phyloP scores from a whole-genome alignment of 1,139 yeast species.

The Kazachstania sp. region DNA sequence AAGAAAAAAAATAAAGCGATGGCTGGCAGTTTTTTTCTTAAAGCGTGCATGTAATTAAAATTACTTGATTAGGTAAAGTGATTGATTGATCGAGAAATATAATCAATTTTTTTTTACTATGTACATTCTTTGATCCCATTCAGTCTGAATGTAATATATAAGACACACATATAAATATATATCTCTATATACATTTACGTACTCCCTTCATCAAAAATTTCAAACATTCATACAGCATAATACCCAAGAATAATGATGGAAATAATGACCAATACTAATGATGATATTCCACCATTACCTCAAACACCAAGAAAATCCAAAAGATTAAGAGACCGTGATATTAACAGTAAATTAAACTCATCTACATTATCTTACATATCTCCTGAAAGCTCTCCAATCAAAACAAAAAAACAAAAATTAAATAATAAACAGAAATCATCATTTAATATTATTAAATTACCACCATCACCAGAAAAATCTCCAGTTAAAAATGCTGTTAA shows the following conservation, averaged over 20 bases:
- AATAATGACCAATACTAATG: background rate
- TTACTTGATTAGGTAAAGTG: constrained; percentile 4
- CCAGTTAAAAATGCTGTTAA: background rate
- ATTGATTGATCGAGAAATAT: background rate
- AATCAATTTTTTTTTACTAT: too few species aligned
- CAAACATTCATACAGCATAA: too few species aligned
- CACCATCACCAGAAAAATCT: background rate
- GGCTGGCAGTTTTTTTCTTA: background rate
- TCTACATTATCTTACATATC: background rate
- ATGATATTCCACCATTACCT: background rate
- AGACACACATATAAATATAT: too few species aligned
- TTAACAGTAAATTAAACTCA: background rate
- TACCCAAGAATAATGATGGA: background rate
- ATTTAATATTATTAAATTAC: background rate
- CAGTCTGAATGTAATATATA: too few species aligned
- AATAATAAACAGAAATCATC: constrained; percentile 1
- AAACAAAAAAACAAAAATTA: background rate
- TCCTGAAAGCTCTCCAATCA: constrained; percentile 2
- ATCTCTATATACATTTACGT: too few species aligned
- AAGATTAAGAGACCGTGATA: background rate
- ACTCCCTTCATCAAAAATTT: too few species aligned
- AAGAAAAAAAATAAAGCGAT: background rate
- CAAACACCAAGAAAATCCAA: constrained; percentile 1
- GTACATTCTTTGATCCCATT: too few species aligned
- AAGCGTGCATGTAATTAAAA: background rate